phyloP scores from a whole-genome alignment of 2,329 filamentous ascomycete genomes.

The Lachnellula arida region DNA sequence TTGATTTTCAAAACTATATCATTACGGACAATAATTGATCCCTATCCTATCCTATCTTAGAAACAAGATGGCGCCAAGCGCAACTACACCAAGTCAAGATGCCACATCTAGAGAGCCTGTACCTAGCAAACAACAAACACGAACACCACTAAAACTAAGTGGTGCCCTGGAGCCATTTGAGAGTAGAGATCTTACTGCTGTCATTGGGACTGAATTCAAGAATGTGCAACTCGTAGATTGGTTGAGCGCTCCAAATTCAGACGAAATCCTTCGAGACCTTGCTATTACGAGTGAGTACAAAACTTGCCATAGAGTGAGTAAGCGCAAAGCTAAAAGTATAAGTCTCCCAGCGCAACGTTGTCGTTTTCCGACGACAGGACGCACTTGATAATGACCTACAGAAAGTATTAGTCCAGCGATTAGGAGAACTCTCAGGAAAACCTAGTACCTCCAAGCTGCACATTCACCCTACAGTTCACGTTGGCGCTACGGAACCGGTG shows the following conservation, averaged over 20 bases:
- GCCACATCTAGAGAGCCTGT: neutral
- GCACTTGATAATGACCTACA: slow-evolving; percentile 35
- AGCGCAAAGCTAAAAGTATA: neutral
- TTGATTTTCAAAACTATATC: no score
- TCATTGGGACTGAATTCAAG: slow-evolving; percentile 57
- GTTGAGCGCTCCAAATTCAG: slow-evolving; percentile 54
- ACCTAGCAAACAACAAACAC: neutral
- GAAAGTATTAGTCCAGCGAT: slow-evolving; percentile 45
- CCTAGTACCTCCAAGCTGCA: slow-evolving; percentile 49
- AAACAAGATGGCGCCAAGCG: neutral
- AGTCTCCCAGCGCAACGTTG: neutral
- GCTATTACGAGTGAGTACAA: slow-evolving; percentile 42
- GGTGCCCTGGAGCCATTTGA: slow-evolving; percentile 36
- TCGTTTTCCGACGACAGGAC: neutral
- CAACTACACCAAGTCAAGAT: neutral
- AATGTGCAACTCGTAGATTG: slow-evolving; percentile 54
- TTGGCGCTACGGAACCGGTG: slow-evolving; percentile 28
- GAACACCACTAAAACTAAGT: neutral
- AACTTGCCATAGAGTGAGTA: neutral
- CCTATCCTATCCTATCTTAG: no score
- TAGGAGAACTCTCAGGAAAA: slow-evolving; percentile 55
- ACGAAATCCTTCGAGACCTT: slow-evolving; percentile 58
- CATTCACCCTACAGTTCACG: slow-evolving; percentile 49
- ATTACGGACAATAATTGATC: no score
- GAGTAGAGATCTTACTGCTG: slow-evolving; percentile 54